These are phyloP conservation scores for Dissophora globulifera DNA, from an alignment of 192 early-diverging fungal genomes.

Conservation along the genomic window DNA sequence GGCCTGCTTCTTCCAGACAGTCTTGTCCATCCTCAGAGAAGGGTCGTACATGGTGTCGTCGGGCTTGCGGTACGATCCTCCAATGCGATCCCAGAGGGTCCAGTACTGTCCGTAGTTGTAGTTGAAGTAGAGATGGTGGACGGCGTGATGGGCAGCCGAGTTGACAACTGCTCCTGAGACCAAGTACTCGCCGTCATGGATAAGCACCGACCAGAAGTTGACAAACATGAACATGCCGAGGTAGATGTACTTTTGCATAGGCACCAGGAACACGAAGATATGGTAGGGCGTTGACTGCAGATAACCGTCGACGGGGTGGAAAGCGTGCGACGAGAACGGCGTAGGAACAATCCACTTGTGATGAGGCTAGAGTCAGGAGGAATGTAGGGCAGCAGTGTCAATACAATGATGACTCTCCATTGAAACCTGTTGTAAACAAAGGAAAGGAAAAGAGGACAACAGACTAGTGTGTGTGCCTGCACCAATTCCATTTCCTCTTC, in stretches of 20 bases:
- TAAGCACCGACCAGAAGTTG: slow-evolving; percentile 96
- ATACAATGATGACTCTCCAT: too few relatives aligned
- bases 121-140: slow-evolving; percentile 99
- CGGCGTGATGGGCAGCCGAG: slow-evolving; percentile 94
- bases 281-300: slow-evolving; percentile 97
- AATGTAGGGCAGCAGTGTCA: too few relatives aligned
- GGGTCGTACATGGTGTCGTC: slow-evolving; percentile 72
- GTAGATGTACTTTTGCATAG: slow-evolving; percentile 94
- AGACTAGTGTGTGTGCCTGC: too few relatives aligned
- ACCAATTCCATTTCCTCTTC: too few relatives aligned
- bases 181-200: slow-evolving; percentile 94
- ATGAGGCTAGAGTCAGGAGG: slow-evolving; percentile 45
- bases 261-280: slow-evolving; percentile 88
- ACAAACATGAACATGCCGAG: slow-evolving; percentile 86
- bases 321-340: slow-evolving; percentile 95
- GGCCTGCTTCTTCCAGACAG: slow-evolving; percentile 73
- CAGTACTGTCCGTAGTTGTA: slow-evolving; percentile 99
- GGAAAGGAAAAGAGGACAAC: too few relatives aligned
- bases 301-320: slow-evolving; percentile 96
- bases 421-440: too few relatives aligned
- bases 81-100: slow-evolving; percentile 90
- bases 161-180: slow-evolving; percentile 78
- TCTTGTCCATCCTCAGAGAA: slow-evolving; percentile 67
- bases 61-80: slow-evolving; percentile 76
- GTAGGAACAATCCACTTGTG: slow-evolving; percentile 84